Conservation (phyloP, 192 early-diverging fungal genomes). For the Umbelopsis ramanniana region DNA sequence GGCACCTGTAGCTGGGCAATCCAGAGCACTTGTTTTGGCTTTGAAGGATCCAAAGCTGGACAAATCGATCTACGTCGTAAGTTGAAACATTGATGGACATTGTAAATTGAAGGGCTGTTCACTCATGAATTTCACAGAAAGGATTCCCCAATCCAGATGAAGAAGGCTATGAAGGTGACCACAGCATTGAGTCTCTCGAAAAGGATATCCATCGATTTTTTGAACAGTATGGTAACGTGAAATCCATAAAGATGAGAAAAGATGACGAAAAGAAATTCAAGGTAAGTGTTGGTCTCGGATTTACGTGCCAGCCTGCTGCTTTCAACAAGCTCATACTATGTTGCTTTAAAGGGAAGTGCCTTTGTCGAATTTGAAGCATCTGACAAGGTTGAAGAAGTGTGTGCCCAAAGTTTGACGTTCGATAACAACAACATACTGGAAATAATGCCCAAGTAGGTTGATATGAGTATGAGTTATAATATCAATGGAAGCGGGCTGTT, state of each 20-base stretch:
- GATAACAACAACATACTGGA: background rate
- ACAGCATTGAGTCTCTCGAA: slow-evolving; percentile 7
- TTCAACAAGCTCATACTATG: background rate
- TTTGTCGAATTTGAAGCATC: slow-evolving; percentile 37
- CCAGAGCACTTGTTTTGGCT: background rate
- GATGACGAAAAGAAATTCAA: slow-evolving; percentile 37
- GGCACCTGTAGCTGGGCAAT: background rate
- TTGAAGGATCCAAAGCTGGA: slow-evolving; percentile 16
- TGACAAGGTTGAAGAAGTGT: slow-evolving; percentile 15
- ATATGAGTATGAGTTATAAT: background rate
- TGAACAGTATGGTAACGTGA: slow-evolving; percentile 27
- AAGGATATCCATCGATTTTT: slow-evolving; percentile 26
- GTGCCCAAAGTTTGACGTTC: background rate
- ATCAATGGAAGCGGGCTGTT: no score
- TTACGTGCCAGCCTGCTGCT: no score
- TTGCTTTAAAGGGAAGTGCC: slow-evolving; percentile 30
- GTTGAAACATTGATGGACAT: background rate
- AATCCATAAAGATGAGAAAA: slow-evolving; percentile 23
- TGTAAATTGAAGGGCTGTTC: background rate
- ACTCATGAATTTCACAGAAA: slow-evolving; percentile 27
- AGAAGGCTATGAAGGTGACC: slow-evolving; percentile 4
- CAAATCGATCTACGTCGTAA: slow-evolving; percentile 39
- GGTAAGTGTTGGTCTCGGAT: background rate
- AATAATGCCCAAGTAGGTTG: slow-evolving; percentile 28
- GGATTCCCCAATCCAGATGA: slow-evolving; percentile 29